Percentiles rank a stretch among this genome's conserved stretches.
Evolutionary conservation across 1,284 basidiomycete genomes (phyloP).

Genomic region (Trichosporon asahii): DNA sequence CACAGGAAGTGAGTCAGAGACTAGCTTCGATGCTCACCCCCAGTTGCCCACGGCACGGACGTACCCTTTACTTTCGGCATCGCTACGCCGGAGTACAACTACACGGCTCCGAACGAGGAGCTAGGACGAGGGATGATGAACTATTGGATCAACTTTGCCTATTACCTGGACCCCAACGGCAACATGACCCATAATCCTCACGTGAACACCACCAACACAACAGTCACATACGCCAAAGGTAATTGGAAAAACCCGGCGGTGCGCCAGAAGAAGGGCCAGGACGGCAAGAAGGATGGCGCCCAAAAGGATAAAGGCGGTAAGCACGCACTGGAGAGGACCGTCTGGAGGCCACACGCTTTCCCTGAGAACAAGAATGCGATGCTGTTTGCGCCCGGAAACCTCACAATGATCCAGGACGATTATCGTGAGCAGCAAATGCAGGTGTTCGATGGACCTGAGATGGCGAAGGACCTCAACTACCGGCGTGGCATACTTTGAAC

Average conservation of each 20-base stretch:
- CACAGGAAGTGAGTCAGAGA: constrained; percentile 10
- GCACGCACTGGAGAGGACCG: not conserved
- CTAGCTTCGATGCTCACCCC: not conserved
- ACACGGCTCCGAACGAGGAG: constrained; percentile 26
- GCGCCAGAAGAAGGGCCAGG: not conserved
- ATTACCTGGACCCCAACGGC: constrained; percentile 43
- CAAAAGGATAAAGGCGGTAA: not conserved
- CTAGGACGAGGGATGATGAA: constrained; percentile 35
- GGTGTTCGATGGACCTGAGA: constrained; percentile 8
- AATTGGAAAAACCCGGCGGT: not conserved
- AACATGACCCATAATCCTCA: constrained; percentile 4
- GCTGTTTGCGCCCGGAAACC: constrained; percentile 28
- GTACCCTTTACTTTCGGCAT: constrained; percentile 35
- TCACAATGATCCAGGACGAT: constrained; percentile 40
- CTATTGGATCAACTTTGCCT: constrained; percentile 50
- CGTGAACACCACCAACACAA: constrained; percentile 22
- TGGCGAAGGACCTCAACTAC: not conserved
- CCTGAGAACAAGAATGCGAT: constrained; percentile 35
- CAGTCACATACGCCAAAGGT: not conserved
- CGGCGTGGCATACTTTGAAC: too few species aligned
- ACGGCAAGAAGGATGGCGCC: not conserved
- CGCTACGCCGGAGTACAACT: constrained; percentile 17
- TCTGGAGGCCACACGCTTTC: constrained; percentile 37
- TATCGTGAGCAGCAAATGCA: constrained; percentile 30
- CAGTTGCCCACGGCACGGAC: constrained; percentile 31